Evolutionary conservation across 202 grass and related monocot genomes (phyloP), one percentile per base, ranked within the genome.

Genomic region (Digitaria exilis): DNA sequence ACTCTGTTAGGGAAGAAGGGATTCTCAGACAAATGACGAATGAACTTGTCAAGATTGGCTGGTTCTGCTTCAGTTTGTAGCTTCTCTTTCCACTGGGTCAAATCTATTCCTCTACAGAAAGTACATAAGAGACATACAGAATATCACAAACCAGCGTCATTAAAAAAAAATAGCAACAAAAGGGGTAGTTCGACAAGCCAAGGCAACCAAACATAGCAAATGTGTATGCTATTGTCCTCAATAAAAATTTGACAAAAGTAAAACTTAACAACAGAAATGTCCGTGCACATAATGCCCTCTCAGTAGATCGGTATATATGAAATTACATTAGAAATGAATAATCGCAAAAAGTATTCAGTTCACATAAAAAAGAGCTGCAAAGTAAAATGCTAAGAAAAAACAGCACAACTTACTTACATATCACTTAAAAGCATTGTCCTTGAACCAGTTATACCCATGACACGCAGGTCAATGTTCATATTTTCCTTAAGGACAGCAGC

Each of bases 1-100:
- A 97, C 92, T 84, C 79, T 95, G 82, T 97, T 97, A 32, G 95
- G 95, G 71, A 94, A 97, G 45, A 97, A 84, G 44, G 94, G 95
- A 84, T 97, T 92, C 76, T 82, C 88, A 79, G 91, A 89, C 80
- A 97, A 87, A 89, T 95, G 95, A 41, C 81, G 80, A 69, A 84
- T 69, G 81, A 97, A 93, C 80, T 35, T 87, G 65, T 75, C 82
- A 77, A 95, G 82, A 86, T 98, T 80, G 22, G 92, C 87, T 9
- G 71, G 79, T 85, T 91, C 85, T 86, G 86, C 74, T 49, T 91
- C 85, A 74, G 84, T 73, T 73, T 88, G 91, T 32, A 88, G 61
- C 44, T 84, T 32, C 70, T 95, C 85, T 83, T 86, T 91, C 95
- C 95, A 98, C 56, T 52, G 90, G 60, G 82, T 95, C 55, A 98